Conservation (phyloP, 805 yeast genomes). For the Ogataea trehalophila region DNA sequence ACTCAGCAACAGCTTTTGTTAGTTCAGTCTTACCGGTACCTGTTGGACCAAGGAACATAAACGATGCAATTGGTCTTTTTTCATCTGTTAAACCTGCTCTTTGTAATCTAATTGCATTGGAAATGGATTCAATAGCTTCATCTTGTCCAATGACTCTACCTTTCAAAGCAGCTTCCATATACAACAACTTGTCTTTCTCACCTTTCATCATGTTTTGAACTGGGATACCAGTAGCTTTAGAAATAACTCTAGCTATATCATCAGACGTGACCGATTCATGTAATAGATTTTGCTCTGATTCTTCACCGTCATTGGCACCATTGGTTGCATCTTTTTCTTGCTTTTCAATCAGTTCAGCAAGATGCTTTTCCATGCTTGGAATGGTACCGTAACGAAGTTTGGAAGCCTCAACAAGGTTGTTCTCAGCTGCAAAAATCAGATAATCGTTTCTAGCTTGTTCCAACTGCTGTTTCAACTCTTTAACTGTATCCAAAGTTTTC, state of each 20-base stretch:
- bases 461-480: conserved; percentile 72
- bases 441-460: conserved; percentile 82
- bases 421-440: conserved; percentile 77
- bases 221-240: conserved; percentile 95
- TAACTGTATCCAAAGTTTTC: conserved; percentile 68
- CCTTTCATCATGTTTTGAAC: conserved; percentile 87
- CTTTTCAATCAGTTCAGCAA: conserved; percentile 39
- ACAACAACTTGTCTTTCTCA: conserved; percentile 83
- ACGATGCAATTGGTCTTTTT: conserved; percentile 92
- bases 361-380: conserved; percentile 67
- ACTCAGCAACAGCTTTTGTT: conserved; percentile 88
- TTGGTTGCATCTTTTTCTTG: conserved; percentile 18
- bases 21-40: conserved; percentile 98
- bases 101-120: conserved; percentile 93
- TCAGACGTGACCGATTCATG: conserved; percentile 94
- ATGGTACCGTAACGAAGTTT: conserved; percentile 83
- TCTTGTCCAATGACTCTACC: conserved; percentile 91
- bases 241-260: conserved; percentile 88
- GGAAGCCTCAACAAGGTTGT: conserved; percentile 85
- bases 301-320: conserved; percentile 30
- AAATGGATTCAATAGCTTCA: conserved; percentile 82
- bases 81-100: conserved; percentile 95
- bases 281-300: conserved; percentile 36
- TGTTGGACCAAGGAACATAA: conserved; percentile 96
- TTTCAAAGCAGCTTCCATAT: conserved; percentile 77